Evolutionary conservation across 1,284 basidiomycete genomes (phyloP), one percentile per base, ranked within the genome.

Genomic region (Tilletiopsis washingtonensis): DNA sequence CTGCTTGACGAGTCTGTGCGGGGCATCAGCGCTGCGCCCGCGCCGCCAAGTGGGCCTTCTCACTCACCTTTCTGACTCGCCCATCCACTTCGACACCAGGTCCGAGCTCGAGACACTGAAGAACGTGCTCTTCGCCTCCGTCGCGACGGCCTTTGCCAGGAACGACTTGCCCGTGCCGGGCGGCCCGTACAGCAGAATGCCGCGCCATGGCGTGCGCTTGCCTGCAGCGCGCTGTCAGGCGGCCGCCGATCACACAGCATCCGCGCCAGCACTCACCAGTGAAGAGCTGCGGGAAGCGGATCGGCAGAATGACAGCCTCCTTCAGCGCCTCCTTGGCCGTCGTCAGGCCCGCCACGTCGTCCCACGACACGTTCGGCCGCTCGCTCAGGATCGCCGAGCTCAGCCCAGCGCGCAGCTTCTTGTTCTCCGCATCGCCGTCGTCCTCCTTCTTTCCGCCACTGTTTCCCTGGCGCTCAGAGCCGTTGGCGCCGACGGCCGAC

Each of bases 21-120:
- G 21, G 5, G 37, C 7, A 4, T 9, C 7, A 4, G 11, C 1
- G 43, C 5, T 21, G 40, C 40, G 5, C 17, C 5, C 15, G 3
- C 4, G 17, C 20, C 12, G 21, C 26, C 23, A 23, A 5, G 4
- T 42, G 4, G n/a, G 6, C 29, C 15, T n/a, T n/a, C 26, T 17
- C 46, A 48, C 49, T 25, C 45, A 44, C 51, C 57, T 79, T 76
- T 98, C 93, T 19, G 88, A 91, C 76, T 98, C 93, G 61, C 93
- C 93, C 79, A 97, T 94, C 93, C 93, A 98, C 75, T 98, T 98
- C 75, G 88, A 93, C 50, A 98, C 94, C 47, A 98, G 78, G 72
- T 98, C 94, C 74, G 84, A 86, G 44, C 87, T 91, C 65, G 86
- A 90, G 54, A 98, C 90, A 62, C 86, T 90, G 77, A 94, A 98